phyloP scores from a whole-genome alignment of 768 basidiomycete genomes.

The Hygrocybe coccinea region DNA sequence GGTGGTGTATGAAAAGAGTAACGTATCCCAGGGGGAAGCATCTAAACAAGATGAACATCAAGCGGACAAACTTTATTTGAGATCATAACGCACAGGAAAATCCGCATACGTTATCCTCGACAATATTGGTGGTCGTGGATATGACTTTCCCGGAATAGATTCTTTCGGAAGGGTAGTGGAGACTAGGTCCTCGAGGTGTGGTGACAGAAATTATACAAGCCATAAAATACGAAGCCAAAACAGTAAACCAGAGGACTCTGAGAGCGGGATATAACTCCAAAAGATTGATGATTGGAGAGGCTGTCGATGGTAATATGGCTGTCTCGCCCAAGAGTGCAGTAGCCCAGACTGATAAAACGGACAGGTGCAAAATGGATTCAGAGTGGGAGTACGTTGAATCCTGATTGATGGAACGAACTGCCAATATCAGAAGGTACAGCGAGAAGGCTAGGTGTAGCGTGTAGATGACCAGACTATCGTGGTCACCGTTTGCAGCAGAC shows the following conservation, averaged over 20 bases:
- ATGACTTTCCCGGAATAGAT: constrained; percentile 75
- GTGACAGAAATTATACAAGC: constrained; percentile 39
- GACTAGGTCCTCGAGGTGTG: constrained; percentile 68
- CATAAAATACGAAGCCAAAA: constrained; percentile 46
- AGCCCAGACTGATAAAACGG: constrained; percentile 48
- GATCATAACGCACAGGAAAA: constrained; percentile 37
- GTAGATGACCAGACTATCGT: constrained; percentile 32
- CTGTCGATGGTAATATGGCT: constrained; percentile 53
- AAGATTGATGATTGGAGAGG: constrained; percentile 30
- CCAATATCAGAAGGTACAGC: constrained; percentile 53
- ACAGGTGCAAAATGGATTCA: constrained; percentile 57
- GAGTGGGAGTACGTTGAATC: constrained; percentile 38
- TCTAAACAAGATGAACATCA: constrained; percentile 27
- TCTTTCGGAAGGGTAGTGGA: constrained; percentile 66
- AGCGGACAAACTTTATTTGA: neutral
- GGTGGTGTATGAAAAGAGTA: constrained; percentile 87
- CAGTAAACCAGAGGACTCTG: constrained; percentile 47
- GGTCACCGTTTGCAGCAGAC: constrained; percentile 35
- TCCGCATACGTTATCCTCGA: constrained; percentile 73
- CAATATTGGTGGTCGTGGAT: constrained; percentile 52
- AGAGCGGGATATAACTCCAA: constrained; percentile 18
- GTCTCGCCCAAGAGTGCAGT: constrained; percentile 40
- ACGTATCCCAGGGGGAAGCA: constrained; percentile 52
- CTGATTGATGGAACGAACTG: constrained; percentile 49
- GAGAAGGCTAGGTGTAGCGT: constrained; percentile 50